phyloP scores from a whole-genome alignment of 2,329 filamentous ascomycete species.

The Hypoxylon sp. region DNA sequence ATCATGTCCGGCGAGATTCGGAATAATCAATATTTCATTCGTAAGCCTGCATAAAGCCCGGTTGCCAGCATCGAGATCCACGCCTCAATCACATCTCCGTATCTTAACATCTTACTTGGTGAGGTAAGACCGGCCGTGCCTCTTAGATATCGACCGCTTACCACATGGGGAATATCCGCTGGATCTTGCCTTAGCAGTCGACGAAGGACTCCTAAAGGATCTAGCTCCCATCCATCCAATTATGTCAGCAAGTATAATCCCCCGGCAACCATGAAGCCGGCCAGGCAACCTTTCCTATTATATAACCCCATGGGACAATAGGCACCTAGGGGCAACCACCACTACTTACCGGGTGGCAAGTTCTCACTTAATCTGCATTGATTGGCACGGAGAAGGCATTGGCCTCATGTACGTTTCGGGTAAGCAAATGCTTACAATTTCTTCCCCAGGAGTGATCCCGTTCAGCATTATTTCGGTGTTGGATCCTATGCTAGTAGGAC shows the following conservation, averaged over 20 bases:
- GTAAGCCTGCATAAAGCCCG: conserved; percentile 42
- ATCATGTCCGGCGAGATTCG: conserved; percentile 43
- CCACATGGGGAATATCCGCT: conserved; percentile 41
- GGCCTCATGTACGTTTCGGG: conserved; percentile 19
- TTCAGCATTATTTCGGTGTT: conserved; percentile 19
- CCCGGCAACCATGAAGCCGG: conserved; percentile 14
- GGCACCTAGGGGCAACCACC: conserved; percentile 11
- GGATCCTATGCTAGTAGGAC: background rate
- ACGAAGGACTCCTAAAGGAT: conserved; percentile 41
- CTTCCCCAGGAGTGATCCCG: conserved; percentile 21
- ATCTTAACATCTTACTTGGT: conserved; percentile 35
- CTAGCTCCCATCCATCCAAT: conserved; percentile 20
- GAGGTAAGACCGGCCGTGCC: conserved; percentile 13
- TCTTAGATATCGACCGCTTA: conserved; percentile 22
- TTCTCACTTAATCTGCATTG: conserved; percentile 6
- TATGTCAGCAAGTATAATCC: conserved; percentile 29
- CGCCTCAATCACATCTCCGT: conserved; percentile 25
- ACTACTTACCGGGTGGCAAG: background rate
- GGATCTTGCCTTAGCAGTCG: conserved; percentile 14
- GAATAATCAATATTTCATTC: conserved; percentile 27
- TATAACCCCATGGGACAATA: conserved; percentile 27
- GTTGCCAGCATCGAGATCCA: background rate
- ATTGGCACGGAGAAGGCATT: conserved; percentile 18
- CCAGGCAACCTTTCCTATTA: conserved; percentile 4
- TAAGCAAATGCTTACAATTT: conserved; percentile 25